These are phyloP conservation scores for Colletotrichum sp. DNA, from an alignment of 2,329 filamentous ascomycete genomes.

Conservation along the genomic window DNA sequence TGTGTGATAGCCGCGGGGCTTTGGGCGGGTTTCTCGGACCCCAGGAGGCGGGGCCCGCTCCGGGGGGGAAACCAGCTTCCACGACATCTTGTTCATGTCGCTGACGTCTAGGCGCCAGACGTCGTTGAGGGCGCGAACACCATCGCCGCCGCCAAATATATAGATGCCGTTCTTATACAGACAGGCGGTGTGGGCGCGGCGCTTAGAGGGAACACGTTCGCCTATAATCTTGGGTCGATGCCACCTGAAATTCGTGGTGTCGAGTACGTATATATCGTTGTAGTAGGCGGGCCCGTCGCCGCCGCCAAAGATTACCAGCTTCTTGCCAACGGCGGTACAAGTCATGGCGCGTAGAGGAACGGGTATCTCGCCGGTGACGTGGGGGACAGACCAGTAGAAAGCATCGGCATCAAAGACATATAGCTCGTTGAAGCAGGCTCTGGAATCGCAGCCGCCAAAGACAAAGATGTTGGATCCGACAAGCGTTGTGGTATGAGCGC, in stretches of 20 bases:
- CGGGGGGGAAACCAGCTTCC: conserved; percentile 64
- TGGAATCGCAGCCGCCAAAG: conserved; percentile 71
- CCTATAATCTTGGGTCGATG: conserved; percentile 64
- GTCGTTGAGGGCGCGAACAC: conserved; percentile 72
- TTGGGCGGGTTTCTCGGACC: conserved; percentile 52
- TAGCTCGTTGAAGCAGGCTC: conserved; percentile 71
- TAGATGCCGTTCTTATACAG: conserved; percentile 74
- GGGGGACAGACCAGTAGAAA: conserved; percentile 71
- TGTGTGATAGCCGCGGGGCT: conserved; percentile 72
- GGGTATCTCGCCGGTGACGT: conserved; percentile 67
- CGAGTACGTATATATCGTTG: conserved; percentile 74
- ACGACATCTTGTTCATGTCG: conserved; percentile 70
- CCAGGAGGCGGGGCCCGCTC: conserved; percentile 30
- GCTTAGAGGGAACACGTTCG: conserved; percentile 62
- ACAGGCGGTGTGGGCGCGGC: conserved; percentile 73
- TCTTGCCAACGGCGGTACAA: conserved; percentile 73
- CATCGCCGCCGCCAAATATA: conserved; percentile 74
- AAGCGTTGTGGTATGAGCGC: conserved; percentile 70
- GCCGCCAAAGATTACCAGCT: conserved; percentile 71
- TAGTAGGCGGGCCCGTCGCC: conserved; percentile 74
- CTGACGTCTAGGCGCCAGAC: conserved; percentile 75
- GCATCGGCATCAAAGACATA: conserved; percentile 73
- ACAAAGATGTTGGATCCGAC: conserved; percentile 71
- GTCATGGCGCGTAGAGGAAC: conserved; percentile 73
- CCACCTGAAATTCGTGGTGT: conserved; percentile 73